Percentiles rank a stretch among this genome's conserved stretches.
phyloP scores from a whole-genome alignment of 768 basidiomycete genomes.

The Tylopilus rubrobrunneus region DNA sequence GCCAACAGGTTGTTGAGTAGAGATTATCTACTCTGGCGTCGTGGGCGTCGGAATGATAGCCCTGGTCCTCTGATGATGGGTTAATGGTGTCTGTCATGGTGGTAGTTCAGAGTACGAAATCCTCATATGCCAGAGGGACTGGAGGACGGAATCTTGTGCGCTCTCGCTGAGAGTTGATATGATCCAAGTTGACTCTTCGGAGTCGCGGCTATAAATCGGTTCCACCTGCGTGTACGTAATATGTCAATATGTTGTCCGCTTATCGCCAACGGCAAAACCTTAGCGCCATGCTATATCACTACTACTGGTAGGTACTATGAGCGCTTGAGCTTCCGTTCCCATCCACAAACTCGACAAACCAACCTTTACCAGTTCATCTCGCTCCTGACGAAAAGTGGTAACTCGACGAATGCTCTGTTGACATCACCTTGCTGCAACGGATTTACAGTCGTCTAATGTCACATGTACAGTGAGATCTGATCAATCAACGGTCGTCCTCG shows the following conservation, averaged over 20 bases:
- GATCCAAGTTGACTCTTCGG: background rate
- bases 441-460: background rate
- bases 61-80: background rate
- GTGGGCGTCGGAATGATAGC: background rate
- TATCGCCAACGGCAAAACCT: background rate
- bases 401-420: background rate
- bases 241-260: background rate
- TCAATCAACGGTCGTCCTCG: conserved; percentile 7
- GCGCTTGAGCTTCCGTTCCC: too few species aligned
- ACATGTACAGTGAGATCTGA: background rate
- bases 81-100: background rate
- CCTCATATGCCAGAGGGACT: background rate
- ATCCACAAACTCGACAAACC: background rate
- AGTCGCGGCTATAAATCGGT: conserved; percentile 1
- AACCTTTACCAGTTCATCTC: background rate
- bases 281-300: background rate
- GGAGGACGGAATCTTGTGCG: background rate
- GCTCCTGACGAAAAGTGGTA: background rate
- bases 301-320: too few species aligned
- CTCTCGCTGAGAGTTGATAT: background rate
- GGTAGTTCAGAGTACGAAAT: background rate
- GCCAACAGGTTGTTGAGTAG: background rate
- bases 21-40: background rate
- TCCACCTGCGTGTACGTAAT: background rate
- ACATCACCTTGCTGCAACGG: background rate